Conservation (phyloP, 2,329 filamentous ascomycete genomes). For the Septoria petroselini region DNA sequence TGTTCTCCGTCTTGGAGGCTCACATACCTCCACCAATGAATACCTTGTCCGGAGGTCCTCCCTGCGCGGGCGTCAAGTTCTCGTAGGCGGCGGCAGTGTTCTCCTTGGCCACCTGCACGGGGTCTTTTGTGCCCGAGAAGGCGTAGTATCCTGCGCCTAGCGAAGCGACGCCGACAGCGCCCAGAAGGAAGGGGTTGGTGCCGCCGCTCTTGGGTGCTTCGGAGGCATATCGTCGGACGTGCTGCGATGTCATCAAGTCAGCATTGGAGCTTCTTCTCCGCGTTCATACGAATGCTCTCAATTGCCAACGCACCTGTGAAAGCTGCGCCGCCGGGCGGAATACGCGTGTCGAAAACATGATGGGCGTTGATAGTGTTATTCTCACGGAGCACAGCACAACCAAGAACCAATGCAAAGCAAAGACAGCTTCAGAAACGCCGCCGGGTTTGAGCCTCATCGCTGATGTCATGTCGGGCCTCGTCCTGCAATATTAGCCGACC, state of each 20-base stretch:
- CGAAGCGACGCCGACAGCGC: conserved; percentile 57
- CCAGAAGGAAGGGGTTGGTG: conserved; percentile 60
- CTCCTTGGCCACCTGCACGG: conserved; percentile 27
- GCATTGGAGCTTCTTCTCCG: conserved; percentile 5
- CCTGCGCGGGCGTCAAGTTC: conserved; percentile 39
- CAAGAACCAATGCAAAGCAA: too few relatives aligned
- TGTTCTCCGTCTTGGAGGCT: background rate
- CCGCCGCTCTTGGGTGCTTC: conserved; percentile 52
- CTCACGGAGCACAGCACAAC: too few relatives aligned
- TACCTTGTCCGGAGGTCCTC: conserved; percentile 47
- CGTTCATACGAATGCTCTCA: too few relatives aligned
- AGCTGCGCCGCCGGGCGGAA: conserved; percentile 32
- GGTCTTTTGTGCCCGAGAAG: conserved; percentile 26
- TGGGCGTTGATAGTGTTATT: background rate
- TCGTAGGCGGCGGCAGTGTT: conserved; percentile 37
- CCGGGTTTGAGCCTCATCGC: too few relatives aligned
- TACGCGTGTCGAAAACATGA: conserved; percentile 30
- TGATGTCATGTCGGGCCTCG: too few relatives aligned
- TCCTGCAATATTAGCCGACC: too few relatives aligned
- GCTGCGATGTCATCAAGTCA: conserved; percentile 43
- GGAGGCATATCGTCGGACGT: conserved; percentile 71
- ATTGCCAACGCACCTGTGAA: conserved; percentile 41
- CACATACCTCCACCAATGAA: conserved; percentile 65
- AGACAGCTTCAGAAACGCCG: too few relatives aligned
- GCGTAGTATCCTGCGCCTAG: conserved; percentile 56